Percentiles rank a stretch among this genome's conserved stretches.
phyloP scores from a whole-genome alignment of 805 yeast species.

The Yamadazyma tumulicola region DNA sequence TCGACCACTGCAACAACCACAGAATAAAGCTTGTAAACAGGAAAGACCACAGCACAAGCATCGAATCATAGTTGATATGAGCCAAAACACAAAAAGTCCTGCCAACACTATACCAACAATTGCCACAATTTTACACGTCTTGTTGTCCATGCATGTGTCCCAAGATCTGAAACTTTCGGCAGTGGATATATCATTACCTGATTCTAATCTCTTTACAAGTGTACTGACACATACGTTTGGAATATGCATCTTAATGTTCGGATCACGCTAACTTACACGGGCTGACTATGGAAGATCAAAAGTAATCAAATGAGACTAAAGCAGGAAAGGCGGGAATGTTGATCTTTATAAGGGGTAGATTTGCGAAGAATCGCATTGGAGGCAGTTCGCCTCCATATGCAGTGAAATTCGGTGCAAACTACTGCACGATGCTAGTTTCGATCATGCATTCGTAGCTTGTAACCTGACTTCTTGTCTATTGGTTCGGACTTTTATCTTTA shows the following conservation, averaged over 20 bases:
- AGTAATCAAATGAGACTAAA: no score
- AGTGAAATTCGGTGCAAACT: no score
- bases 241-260: constrained; percentile 8
- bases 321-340: no score
- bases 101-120: constrained; percentile 70
- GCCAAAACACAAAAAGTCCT: constrained; percentile 50
- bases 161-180: constrained; percentile 59
- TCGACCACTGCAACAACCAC: constrained; percentile 47
- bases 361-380: no score
- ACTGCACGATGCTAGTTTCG: no score
- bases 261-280: no score
- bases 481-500: no score
- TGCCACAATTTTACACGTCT: constrained; percentile 69
- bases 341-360: no score
- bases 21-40: constrained; percentile 44
- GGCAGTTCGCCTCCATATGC: no score
- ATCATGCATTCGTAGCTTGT: no score
- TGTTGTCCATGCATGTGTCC: constrained; percentile 80
- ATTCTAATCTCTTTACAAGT: constrained; percentile 14
- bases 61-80: constrained; percentile 50
- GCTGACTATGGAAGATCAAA: no score
- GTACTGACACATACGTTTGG: constrained; percentile 13
- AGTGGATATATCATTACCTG: constrained; percentile 27
- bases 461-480: no score
- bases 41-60: constrained; percentile 54